Percentiles rank a stretch among this genome's conserved stretches.
These are phyloP conservation scores for Bisporella sp. DNA, from an alignment of 2,329 filamentous ascomycete species.

Conservation along the genomic window DNA sequence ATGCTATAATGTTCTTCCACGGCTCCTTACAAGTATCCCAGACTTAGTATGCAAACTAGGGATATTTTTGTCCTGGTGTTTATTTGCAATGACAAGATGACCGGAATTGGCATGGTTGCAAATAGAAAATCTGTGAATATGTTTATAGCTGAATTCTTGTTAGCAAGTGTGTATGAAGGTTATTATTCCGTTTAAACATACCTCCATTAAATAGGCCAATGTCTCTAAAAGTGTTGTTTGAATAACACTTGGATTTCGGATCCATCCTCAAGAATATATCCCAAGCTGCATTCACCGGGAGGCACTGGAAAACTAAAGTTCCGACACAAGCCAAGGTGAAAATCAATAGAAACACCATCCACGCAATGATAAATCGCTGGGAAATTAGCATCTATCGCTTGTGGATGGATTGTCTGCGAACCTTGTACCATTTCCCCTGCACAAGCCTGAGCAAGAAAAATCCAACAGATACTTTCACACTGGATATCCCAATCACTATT, in stretches of 20 bases:
- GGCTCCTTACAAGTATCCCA: slow-evolving; percentile 9
- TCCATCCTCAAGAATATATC: slow-evolving; percentile 21
- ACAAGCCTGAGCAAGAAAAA: slow-evolving; percentile 38
- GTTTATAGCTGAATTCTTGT: slow-evolving; percentile 5
- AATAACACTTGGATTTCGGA: slow-evolving; percentile 12
- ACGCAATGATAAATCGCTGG: slow-evolving; percentile 10
- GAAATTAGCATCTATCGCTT: slow-evolving; percentile 29
- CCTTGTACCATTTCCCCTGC: slow-evolving; percentile 31
- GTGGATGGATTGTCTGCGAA: slow-evolving; percentile 33
- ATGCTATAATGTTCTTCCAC: background rate
- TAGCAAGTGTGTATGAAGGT: background rate
- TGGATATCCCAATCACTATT: slow-evolving; percentile 30
- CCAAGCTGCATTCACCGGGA: slow-evolving; percentile 40
- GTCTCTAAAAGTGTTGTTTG: slow-evolving; percentile 15
- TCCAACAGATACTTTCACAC: slow-evolving; percentile 41
- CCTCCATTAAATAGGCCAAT: background rate
- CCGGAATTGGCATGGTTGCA: slow-evolving; percentile 33
- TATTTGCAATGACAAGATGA: slow-evolving; percentile 35
- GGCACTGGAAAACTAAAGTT: slow-evolving; percentile 41
- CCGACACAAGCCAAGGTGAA: slow-evolving; percentile 34
- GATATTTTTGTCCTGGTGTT: slow-evolving; percentile 33
- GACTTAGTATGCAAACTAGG: slow-evolving; percentile 16
- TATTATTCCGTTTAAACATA: slow-evolving; percentile 24
- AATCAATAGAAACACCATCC: slow-evolving; percentile 32
- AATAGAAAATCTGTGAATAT: slow-evolving; percentile 22